Conservation (phyloP, 1,284 basidiomycete species). For the Cutaneotrichosporon sp. region DNA sequence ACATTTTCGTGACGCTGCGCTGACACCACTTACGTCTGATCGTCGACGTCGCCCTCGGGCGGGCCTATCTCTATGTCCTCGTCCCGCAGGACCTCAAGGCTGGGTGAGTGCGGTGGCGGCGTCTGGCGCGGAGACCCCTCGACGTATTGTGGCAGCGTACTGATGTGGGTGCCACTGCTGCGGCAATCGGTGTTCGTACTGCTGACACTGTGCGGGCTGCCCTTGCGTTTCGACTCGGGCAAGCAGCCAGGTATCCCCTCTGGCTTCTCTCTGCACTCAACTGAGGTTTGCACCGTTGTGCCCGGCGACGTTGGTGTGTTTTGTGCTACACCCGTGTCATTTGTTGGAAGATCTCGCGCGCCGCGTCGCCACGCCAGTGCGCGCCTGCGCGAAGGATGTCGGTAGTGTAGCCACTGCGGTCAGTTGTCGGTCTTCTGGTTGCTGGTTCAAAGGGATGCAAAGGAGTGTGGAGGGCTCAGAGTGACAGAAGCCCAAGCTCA, state of each 20-base stretch:
- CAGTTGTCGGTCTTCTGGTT: too few species aligned
- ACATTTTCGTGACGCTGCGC: background rate
- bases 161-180: background rate
- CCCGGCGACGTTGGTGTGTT: background rate
- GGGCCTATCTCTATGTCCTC: background rate
- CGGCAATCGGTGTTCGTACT: background rate
- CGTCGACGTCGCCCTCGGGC: background rate
- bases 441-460: too few species aligned
- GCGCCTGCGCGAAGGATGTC: too few species aligned
- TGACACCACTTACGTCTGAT: background rate
- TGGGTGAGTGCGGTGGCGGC: background rate
- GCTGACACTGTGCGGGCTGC: slow-evolving; percentile 1
- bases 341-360: background rate
- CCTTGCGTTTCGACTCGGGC: background rate
- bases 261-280: too few species aligned
- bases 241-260: too few species aligned
- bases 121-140: background rate
- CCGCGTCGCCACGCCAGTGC: too few species aligned
- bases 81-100: background rate
- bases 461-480: too few species aligned
- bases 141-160: background rate
- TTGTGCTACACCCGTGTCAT: background rate
- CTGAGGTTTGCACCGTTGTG: background rate
- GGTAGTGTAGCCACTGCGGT: too few species aligned
- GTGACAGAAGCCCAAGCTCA: too few species aligned